Percentiles rank a stretch among this genome's conserved stretches.
These are phyloP conservation scores for Raphanus raphanistrum DNA, from an alignment of 345 rosid genomes.

Conservation along the genomic window DNA sequence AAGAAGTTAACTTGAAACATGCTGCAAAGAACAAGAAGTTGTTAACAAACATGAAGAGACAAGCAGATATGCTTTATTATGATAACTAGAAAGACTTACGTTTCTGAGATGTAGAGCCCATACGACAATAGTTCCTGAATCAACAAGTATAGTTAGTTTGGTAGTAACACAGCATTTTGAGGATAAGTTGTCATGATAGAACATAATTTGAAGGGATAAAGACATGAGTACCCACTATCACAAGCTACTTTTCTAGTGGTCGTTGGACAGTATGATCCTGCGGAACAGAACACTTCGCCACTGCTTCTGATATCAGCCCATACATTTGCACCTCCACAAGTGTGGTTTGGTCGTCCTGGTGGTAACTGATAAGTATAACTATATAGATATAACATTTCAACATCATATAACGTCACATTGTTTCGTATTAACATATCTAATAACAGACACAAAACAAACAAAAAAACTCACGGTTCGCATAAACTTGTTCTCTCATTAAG, in stretches of 20 bases:
- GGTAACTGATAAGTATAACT: constrained; percentile 86
- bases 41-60: constrained; percentile 18
- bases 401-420: constrained; percentile 5
- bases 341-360: constrained; percentile 64
- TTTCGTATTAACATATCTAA: background rate
- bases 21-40: constrained; percentile 51
- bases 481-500: constrained; percentile 30
- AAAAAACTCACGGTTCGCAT: constrained; percentile 40
- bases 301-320: constrained; percentile 82
- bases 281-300: constrained; percentile 75
- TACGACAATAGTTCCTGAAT: constrained; percentile 77
- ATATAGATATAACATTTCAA: constrained; percentile 41
- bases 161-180: background rate
- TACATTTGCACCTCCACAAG: constrained; percentile 93
- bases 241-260: constrained; percentile 44
- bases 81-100: constrained; percentile 45
- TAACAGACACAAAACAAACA: background rate
- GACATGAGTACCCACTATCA: constrained; percentile 56
- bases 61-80: background rate
- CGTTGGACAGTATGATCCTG: constrained; percentile 62
- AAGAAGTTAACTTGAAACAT: constrained; percentile 77
- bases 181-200: background rate
- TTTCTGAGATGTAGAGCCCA: constrained; percentile 75
- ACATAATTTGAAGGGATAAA: constrained; percentile 17
- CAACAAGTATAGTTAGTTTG: background rate